phyloP scores from a whole-genome alignment of 306 rosid genomes.

The Cucumis sativus region DNA sequence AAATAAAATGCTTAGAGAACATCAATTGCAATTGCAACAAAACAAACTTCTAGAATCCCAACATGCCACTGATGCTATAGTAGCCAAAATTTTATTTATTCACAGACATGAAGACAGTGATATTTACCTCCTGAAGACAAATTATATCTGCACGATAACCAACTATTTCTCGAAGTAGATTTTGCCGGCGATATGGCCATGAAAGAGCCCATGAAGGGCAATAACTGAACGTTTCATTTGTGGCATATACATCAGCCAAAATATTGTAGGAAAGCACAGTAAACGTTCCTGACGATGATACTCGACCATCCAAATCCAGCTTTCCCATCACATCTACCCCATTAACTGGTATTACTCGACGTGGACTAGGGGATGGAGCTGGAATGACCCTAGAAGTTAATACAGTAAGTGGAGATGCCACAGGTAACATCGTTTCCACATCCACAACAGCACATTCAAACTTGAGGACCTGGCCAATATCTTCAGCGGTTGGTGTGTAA shows the following conservation, averaged over 20 bases:
- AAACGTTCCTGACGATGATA: constrained; percentile 63
- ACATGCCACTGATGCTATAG: background rate
- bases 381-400: constrained; percentile 87
- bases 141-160: constrained; percentile 89
- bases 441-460: constrained; percentile 87
- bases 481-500: constrained; percentile 83
- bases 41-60: background rate
- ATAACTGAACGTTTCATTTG: constrained; percentile 63
- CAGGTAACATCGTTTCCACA: constrained; percentile 52
- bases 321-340: constrained; percentile 66
- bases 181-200: constrained; percentile 98
- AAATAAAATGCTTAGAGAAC: background rate
- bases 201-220: constrained; percentile 99
- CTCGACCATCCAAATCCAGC: constrained; percentile 62
- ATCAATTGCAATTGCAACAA: background rate
- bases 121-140: constrained; percentile 94
- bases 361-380: constrained; percentile 90
- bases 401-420: constrained; percentile 52
- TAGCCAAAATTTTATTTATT: background rate
- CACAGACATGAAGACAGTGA: constrained; percentile 6
- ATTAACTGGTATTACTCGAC: constrained; percentile 43
- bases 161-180: constrained; percentile 85
- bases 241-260: constrained; percentile 73
- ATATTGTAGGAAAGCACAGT: constrained; percentile 91
- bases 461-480: constrained; percentile 81